Evolutionary conservation across 768 basidiomycete genomes (phyloP).

Genomic region (Pisolithus sp.): DNA sequence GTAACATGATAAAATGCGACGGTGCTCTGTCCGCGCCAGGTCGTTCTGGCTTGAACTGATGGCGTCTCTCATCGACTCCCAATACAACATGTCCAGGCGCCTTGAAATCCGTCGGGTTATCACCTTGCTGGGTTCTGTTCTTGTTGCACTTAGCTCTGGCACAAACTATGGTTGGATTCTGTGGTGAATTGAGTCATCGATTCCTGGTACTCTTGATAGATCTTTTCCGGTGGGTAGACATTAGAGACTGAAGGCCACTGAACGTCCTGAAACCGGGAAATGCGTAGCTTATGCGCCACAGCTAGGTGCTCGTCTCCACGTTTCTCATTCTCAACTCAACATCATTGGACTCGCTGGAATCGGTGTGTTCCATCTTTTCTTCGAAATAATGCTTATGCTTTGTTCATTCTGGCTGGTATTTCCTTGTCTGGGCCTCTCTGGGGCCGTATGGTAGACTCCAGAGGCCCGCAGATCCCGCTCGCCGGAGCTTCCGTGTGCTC

Average conservation of each 20-base stretch:
- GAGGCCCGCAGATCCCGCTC: constrained; percentile 62
- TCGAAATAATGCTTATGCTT: neutral
- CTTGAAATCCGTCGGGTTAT: constrained; percentile 37
- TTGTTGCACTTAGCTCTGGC: constrained; percentile 53
- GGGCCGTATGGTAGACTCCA: constrained; percentile 66
- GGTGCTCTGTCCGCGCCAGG: too few relatives aligned
- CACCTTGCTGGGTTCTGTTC: constrained; percentile 42
- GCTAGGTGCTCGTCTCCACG: constrained; percentile 57
- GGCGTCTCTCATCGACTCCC: too few relatives aligned
- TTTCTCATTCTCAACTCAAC: constrained; percentile 73
- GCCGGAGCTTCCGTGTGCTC: constrained; percentile 49
- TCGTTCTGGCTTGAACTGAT: too few relatives aligned
- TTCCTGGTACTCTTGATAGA: neutral
- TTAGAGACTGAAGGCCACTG: neutral
- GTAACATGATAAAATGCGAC: too few relatives aligned
- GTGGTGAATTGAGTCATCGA: neutral
- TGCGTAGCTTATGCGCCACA: constrained; percentile 70
- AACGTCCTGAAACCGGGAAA: neutral
- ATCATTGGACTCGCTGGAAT: constrained; percentile 68
- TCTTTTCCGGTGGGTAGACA: constrained; percentile 6
- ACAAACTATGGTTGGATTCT: constrained; percentile 61
- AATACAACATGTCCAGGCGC: constrained; percentile 7
- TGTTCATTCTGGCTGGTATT: too few relatives aligned
- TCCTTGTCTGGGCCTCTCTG: constrained; percentile 53
- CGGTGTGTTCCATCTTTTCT: constrained; percentile 31